Base-by-base conservation (phyloP, 306 rosid species). In the Lotus japonicus region DNA sequence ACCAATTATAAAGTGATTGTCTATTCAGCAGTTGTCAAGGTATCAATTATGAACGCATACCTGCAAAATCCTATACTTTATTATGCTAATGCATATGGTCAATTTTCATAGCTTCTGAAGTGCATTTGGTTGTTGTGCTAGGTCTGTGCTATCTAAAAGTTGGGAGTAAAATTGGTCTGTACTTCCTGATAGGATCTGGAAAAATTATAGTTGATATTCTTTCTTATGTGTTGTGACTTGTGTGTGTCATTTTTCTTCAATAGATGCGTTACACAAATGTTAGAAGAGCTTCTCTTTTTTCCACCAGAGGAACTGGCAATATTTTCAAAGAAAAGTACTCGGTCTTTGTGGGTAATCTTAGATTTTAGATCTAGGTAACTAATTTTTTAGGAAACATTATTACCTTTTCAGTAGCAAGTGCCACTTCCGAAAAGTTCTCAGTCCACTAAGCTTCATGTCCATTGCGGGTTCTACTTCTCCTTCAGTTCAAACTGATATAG, bases 21-120 rank as follows among this genome's bases (percentile, higher is more conserved):
- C 70, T 94, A 94, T 81, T 94, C 99, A 9, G 99, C 99, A 66
- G 99, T 94, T 77, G 99, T 94, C 78, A 94, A 94, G 99, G 99
- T 94, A 94, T 79, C n/a, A 9, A 33, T 64, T 45, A 13, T 45
- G 60, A 55, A 38, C 15, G 4, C 38, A 16, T 39, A 19, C 6
- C 14, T 57, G 42, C 44, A 28, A 36, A 21, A 11, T 50, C 23
- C 49, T 9, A 52, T 15, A 31, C 54, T 17, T 69, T 23, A 12
- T 18, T 61, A 3, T 58, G 2, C 35, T 62, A 61, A 61, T 60
- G 58, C 17, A 48, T 68, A 21, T 67, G 41, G 51, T 48, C 60
- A 58, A 8, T 49, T 21, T 61, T 72, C 13, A 43, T 50, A 58
- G 68, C 43, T 65, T 58, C 8, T 36, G 1, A 19, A 5, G 2